Conservation (phyloP, 495 filamentous ascomycete genomes). For the Podospora australis region DNA sequence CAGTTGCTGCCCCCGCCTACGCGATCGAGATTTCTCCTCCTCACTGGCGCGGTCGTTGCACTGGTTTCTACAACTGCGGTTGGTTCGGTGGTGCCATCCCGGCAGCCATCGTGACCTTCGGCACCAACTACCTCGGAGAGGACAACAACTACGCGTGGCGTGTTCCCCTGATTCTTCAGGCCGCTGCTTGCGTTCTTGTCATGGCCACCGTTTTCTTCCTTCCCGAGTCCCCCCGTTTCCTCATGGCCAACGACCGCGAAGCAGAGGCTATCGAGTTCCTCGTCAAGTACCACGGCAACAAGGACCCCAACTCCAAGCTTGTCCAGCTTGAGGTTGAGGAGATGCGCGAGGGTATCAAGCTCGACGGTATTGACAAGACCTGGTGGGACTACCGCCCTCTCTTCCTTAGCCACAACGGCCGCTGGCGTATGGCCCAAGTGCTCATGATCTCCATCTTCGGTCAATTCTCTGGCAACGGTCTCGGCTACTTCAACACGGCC, state of each 20-base stretch:
- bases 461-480: slow-evolving; percentile 47
- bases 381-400: slow-evolving; percentile 44
- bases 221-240: slow-evolving; percentile 58
- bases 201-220: slow-evolving; percentile 51
- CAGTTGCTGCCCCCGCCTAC: slow-evolving; percentile 42
- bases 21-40: slow-evolving; percentile 43
- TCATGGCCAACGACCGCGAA: slow-evolving; percentile 48
- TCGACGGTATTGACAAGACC: slow-evolving; percentile 50
- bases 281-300: slow-evolving; percentile 54
- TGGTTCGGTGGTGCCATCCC: slow-evolving; percentile 48
- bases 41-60: slow-evolving; percentile 44
- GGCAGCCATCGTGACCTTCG: slow-evolving; percentile 40
- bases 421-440: slow-evolving; percentile 43
- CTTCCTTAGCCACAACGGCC: slow-evolving; percentile 36
- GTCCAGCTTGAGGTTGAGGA: slow-evolving; percentile 52
- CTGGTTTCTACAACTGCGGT: slow-evolving; percentile 48
- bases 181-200: slow-evolving; percentile 41
- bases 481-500: slow-evolving; percentile 36
- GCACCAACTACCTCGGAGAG: slow-evolving; percentile 34
- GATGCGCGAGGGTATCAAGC: slow-evolving; percentile 51
- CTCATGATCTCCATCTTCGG: slow-evolving; percentile 48
- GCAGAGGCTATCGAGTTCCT: slow-evolving; percentile 50
- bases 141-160: slow-evolving; percentile 41
- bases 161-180: slow-evolving; percentile 42
- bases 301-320: slow-evolving; percentile 44